Evolutionary conservation across 176 grass and related monocot genomes (phyloP).

Genomic region (Aegilops bicornis): DNA sequence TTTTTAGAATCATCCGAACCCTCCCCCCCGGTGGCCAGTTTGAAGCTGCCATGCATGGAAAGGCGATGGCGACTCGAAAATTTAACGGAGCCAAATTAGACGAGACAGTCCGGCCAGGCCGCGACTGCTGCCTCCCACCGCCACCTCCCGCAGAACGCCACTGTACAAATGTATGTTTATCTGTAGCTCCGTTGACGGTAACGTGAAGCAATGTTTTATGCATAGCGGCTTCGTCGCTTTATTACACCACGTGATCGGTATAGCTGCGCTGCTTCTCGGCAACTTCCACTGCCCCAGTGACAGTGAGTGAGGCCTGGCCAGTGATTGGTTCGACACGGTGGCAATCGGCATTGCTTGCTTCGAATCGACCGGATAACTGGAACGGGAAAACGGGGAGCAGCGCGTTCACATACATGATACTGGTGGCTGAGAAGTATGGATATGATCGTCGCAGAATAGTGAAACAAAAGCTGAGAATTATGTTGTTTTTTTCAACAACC

Average conservation of each 20-base stretch:
- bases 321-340: not conserved
- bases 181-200: not conserved
- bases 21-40: no score
- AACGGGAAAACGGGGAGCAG: not conserved
- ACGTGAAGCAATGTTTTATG: not conserved
- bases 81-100: not conserved
- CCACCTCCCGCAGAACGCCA: not conserved
- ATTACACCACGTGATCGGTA: not conserved
- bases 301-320: not conserved
- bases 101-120: no score
- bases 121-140: not conserved
- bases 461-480: no score
- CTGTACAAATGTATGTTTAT: not conserved
- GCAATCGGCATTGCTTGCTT: not conserved
- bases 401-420: not conserved
- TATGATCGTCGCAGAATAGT: no score
- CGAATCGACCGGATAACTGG: not conserved
- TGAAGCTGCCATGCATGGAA: not conserved
- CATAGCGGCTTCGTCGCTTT: not conserved
- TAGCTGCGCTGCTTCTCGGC: slow-evolving; percentile 27
- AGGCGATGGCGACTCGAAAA: not conserved
- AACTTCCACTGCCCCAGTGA: slow-evolving; percentile 3
- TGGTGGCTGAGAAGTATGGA: no score
- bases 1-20: no score
- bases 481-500: no score